phyloP scores from a whole-genome alignment of 306 rosid species.

The Trifolium repens region DNA sequence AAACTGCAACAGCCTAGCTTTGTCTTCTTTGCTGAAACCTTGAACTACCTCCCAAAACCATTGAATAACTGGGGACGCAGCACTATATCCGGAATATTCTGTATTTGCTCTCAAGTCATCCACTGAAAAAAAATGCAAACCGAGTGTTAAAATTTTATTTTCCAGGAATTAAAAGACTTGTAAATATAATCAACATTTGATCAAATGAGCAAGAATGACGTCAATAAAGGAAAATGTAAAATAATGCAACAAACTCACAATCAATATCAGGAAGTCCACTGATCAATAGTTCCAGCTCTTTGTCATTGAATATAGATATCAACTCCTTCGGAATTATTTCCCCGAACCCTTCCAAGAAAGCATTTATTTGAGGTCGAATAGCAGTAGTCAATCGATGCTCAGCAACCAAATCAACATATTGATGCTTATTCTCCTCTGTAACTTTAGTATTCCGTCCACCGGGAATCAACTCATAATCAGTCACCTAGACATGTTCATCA shows the following conservation, averaged over 20 bases:
- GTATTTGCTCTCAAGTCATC: slow-evolving; percentile 97
- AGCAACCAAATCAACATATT: slow-evolving; percentile 86
- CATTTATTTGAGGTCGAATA: slow-evolving; percentile 92
- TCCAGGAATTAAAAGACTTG: slow-evolving; percentile 1
- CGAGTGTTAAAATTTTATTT: slow-evolving; percentile 27
- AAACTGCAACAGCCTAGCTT: slow-evolving; percentile 97
- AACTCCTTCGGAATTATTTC: slow-evolving; percentile 75
- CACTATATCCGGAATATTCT: slow-evolving; percentile 91
- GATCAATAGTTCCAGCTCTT: slow-evolving; percentile 88
- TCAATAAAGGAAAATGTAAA: slow-evolving; percentile 10
- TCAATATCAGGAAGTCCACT: slow-evolving; percentile 99
- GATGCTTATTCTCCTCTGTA: slow-evolving; percentile 94
- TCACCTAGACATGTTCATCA: slow-evolving; percentile 65
- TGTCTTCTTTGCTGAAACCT: slow-evolving; percentile 92
- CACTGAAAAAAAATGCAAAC: slow-evolving; percentile 65
- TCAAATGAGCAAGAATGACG: background rate
- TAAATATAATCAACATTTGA: background rate
- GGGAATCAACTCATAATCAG: slow-evolving; percentile 91
- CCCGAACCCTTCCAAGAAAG: slow-evolving; percentile 85
- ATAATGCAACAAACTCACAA: slow-evolving; percentile 54
- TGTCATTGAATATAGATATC: slow-evolving; percentile 89
- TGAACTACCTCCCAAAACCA: slow-evolving; percentile 99
- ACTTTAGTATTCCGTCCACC: slow-evolving; percentile 96
- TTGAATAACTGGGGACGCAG: slow-evolving; percentile 81
- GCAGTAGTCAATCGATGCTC: slow-evolving; percentile 97